Evolutionary conservation across 1,284 basidiomycete species (phyloP).

Genomic region (Cutaneotrichosporon curvatum): DNA sequence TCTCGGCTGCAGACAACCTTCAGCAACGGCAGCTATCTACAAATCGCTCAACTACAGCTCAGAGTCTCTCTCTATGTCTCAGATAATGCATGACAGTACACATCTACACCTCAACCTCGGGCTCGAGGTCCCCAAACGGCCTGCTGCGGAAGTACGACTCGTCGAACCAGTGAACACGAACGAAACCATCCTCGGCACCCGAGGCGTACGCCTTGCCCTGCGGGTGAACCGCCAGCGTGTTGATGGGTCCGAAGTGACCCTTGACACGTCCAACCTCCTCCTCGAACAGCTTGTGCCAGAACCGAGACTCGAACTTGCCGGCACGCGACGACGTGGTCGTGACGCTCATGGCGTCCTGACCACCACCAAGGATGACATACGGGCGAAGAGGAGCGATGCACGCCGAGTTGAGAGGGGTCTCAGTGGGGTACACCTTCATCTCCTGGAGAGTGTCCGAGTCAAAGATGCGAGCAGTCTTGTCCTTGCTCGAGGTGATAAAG

Average conservation of each 20-base stretch:
- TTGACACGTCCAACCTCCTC: constrained; percentile 97
- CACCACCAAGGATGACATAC: constrained; percentile 89
- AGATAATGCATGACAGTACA: constrained; percentile 17
- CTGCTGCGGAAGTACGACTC: constrained; percentile 81
- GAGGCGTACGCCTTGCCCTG: constrained; percentile 83
- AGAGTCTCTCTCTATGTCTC: no score
- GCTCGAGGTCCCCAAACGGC: constrained; percentile 82
- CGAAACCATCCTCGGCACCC: constrained; percentile 93
- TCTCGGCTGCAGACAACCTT: no score
- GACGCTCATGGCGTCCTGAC: constrained; percentile 96
- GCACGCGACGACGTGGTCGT: constrained; percentile 89
- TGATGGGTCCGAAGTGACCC: constrained; percentile 89
- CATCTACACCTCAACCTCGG: constrained; percentile 49
- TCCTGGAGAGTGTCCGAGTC: constrained; percentile 81
- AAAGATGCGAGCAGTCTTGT: constrained; percentile 89
- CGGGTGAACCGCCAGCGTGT: constrained; percentile 95
- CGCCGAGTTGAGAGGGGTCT: constrained; percentile 94
- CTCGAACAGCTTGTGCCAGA: constrained; percentile 98
- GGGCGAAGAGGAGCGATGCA: constrained; percentile 76
- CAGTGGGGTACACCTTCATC: constrained; percentile 87
- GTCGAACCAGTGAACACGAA: constrained; percentile 80
- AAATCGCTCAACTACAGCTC: no score
- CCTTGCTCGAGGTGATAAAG: constrained; percentile 93
- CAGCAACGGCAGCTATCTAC: no score
- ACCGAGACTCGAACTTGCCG: constrained; percentile 96